Base-by-base conservation (phyloP, 805 yeast genomes). In the Danielia oregonensis region DNA sequence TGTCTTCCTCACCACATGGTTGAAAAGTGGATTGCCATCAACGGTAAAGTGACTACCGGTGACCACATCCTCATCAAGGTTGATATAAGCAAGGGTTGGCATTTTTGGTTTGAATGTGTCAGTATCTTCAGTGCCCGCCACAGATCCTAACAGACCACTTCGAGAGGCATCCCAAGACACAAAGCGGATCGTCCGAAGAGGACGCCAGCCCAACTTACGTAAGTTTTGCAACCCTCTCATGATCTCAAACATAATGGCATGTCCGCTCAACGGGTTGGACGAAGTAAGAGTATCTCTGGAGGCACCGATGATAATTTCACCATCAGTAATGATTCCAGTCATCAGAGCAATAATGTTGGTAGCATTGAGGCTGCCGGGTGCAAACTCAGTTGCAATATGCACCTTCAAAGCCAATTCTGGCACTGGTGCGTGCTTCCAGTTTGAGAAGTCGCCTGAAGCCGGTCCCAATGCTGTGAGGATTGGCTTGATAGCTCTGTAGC, bases 141-240 rank as follows among this genome's bases (percentile, higher is more conserved):
- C 49, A 0, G 66, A 46, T 2, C 72, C 73, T 13, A 61, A 33
- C 8, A 58, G 48, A 3, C 65, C 67, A 30, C 52, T 52, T 18
- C 52, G 51, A 6, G 61, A 47, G 2, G 64, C 70, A 38, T 67
- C 73, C 67, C 70, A 65, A 1, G 68, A 61, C 3, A 66, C 54
- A 45, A 67, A 65, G 33, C 60, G 55, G 25, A 67, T 59, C 9
- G 52, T 56, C 27, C 73, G 51, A 22, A 65, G 47, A 1, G 73
- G 73, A 39, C 55, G 60, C 73, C 73, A 67, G 2, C 73, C 73
- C 28, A 55, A 29, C 19, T 48, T 42, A 12, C 44, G 47, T 35
- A 67, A 50, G 32, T 52, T 46, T 14, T 57, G 54, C 32, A 57
- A 58, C 29, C 61, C 57, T 12, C 65, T 46, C 59, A 67, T 57